Conservation (phyloP, 2,329 filamentous ascomycete genomes). For the Tolypocladium amazonense region DNA sequence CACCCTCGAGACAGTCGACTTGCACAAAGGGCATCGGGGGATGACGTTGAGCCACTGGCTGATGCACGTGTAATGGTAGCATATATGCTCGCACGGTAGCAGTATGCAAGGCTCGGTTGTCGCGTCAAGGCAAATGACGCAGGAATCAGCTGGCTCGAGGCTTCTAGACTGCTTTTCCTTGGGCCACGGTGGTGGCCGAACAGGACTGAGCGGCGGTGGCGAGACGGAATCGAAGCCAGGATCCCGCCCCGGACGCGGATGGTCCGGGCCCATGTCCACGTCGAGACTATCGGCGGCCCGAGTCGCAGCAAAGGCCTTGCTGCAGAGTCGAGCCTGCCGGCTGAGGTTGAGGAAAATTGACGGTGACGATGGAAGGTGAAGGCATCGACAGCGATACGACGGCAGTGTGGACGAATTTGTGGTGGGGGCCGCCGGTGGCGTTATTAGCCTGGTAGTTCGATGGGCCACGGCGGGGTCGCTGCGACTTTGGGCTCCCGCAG, state of each 20-base stretch:
- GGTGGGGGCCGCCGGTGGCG: not conserved
- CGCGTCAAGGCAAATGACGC: slow-evolving; percentile 77
- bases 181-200: not conserved
- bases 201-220: not conserved
- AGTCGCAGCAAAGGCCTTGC: not conserved
- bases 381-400: not conserved
- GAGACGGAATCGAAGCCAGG: not conserved
- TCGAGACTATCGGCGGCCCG: not conserved
- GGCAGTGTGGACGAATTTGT: not conserved
- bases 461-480: not conserved
- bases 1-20: slow-evolving; percentile 43
- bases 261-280: not conserved
- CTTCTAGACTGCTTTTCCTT: not conserved
- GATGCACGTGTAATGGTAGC: slow-evolving; percentile 81
- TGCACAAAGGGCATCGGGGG: slow-evolving; percentile 71
- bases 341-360: not conserved
- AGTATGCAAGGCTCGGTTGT: slow-evolving; percentile 64
- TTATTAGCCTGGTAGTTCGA: too few relatives aligned
- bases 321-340: not conserved
- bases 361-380: not conserved
- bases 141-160: slow-evolving; percentile 13
- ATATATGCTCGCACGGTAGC: slow-evolving; percentile 65
- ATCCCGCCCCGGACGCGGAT: not conserved
- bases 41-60: slow-evolving; percentile 69
- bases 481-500: too few relatives aligned